Evolutionary conservation across 1,284 basidiomycete species (phyloP).

Genomic region (Ceratobasidium sp.): DNA sequence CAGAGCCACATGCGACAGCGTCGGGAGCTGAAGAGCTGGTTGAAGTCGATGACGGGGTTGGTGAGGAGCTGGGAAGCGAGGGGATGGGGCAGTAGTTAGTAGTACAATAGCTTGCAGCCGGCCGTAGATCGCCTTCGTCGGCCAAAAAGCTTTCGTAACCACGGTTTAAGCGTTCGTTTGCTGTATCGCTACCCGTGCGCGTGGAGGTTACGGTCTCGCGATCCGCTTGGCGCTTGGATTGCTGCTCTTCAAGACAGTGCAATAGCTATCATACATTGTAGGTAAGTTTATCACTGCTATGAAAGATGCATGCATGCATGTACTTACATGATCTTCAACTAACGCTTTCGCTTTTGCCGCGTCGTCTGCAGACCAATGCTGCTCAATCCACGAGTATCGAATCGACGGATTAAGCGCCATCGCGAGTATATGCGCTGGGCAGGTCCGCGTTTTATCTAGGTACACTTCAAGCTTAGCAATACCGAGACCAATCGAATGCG

Average conservation of each 20-base stretch:
- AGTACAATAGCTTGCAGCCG: neutral
- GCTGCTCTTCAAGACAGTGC: constrained; percentile 7
- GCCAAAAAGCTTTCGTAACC: constrained; percentile 1
- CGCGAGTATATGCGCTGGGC: constrained; percentile 20
- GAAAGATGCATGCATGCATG: too few species aligned
- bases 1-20: too few species aligned
- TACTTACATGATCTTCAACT: constrained; percentile 13
- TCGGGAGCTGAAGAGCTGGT: too few species aligned
- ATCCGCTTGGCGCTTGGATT: neutral
- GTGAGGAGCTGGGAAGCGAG: neutral
- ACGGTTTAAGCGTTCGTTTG: neutral
- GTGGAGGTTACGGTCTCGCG: neutral
- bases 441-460: neutral
- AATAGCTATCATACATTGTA: neutral
- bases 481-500: constrained; percentile 20
- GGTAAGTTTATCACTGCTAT: neutral
- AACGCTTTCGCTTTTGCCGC: neutral
- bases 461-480: constrained; percentile 41
- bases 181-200: neutral
- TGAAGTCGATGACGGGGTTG: too few species aligned
- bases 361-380: constrained; percentile 38
- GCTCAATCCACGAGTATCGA: constrained; percentile 27
- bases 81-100: neutral
- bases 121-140: constrained; percentile 15
- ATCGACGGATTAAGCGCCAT: constrained; percentile 44